Evolutionary conservation across 208 protist species (phyloP), one percentile per base, ranked within the genome.

Genomic region (Leishmania martiniquensis): DNA sequence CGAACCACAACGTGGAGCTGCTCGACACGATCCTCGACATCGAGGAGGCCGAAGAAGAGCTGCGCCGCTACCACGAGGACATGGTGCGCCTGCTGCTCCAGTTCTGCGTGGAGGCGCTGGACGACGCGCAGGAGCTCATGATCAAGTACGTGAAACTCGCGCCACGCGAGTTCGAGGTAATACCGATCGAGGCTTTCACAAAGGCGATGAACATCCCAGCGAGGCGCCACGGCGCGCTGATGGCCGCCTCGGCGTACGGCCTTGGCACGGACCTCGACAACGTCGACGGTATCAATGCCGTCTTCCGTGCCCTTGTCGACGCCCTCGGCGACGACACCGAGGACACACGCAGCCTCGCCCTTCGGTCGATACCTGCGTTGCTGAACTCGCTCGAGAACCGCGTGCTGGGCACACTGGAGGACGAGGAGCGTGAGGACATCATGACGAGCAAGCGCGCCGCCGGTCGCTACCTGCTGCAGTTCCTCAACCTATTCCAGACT

Each of bases 381-480:
- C 85, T 96, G 45, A 63, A 79, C 49, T 88, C 85, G 13, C 77
- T 98, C 17, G 92, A 98, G 82, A 51, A 85, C 67, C 88, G 89
- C 67, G 83, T 95, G 55, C 81, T 92, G 37, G 86, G 83, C 32
- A 83, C 82, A 49, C 85, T 98, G 4, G 83, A 88, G 37, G 89
- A 92, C 71, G 92, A 95, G 77, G 91, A 94, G 77, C 86, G 87
- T 60, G 72, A 90, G 52, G 94, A 98, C 78, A 70, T 93, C 47
- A 96, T 93, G 39, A 87, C 81, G 6, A 89, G 86, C 80, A 96
- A 96, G 82, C 94, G 94, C 44, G 88, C 90, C 6, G 80, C 89
- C 6, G 91, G 90, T 13, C 90, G 94, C 77, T 96, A 98, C 86
- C 76, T 96, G 66, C 75, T 96, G 54, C 91, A 96, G 83, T 96